Conservation (phyloP, 441 rosid genomes). For the Euphorbia corollata region DNA sequence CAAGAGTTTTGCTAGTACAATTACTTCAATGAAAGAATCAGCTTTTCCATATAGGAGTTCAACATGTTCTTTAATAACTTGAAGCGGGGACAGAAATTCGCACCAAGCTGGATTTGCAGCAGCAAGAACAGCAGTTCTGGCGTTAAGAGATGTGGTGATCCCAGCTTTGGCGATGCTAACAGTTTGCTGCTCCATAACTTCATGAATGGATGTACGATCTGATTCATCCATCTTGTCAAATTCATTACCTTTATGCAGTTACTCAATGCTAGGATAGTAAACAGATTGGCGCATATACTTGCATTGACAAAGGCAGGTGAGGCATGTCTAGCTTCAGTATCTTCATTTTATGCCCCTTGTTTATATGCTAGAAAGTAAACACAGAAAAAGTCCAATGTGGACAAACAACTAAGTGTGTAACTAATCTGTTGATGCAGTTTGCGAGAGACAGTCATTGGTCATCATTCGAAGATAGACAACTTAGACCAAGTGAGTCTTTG, state of each 20-base stretch:
- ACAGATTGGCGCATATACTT: no score
- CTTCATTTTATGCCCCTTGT: no score
- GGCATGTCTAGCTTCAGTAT: no score
- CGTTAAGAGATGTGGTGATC: slow-evolving; percentile 94
- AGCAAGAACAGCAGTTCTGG: slow-evolving; percentile 97
- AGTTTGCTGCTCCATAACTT: slow-evolving; percentile 99
- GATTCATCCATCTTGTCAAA: slow-evolving; percentile 99
- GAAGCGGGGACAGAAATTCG: slow-evolving; percentile 10
- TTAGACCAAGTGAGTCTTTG: no score
- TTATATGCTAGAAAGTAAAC: no score
- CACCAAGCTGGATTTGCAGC: slow-evolving; percentile 99
- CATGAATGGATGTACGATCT: slow-evolving; percentile 98
- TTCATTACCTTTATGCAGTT: slow-evolving; percentile 33
- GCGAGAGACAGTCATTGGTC: no score
- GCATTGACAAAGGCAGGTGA: no score
- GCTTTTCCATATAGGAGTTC: not conserved
- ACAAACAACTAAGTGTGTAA: no score
- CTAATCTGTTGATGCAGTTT: no score
- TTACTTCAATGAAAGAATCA: slow-evolving; percentile 5
- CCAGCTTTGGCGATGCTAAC: slow-evolving; percentile 99
- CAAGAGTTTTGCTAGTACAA: slow-evolving; percentile 7
- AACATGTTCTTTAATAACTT: slow-evolving; percentile 8
- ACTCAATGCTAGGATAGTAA: no score
- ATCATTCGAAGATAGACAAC: no score
- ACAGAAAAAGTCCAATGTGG: no score